These are phyloP conservation scores for Eurotiales sp. DNA, from an alignment of 2,329 filamentous ascomycete species.

Conservation along the genomic window DNA sequence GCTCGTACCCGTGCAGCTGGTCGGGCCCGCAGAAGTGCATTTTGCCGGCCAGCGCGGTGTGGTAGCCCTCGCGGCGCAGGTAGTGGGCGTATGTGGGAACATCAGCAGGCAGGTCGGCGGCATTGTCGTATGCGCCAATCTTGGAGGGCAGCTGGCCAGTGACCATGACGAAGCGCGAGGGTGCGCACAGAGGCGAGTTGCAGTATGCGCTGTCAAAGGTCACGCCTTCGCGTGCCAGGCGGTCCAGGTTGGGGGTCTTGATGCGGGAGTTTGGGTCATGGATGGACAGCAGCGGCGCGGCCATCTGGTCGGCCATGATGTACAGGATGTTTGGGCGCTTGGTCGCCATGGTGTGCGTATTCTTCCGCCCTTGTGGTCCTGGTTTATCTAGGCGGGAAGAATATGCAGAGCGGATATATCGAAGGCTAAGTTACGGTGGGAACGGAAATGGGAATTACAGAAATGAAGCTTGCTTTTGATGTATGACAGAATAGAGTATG, in stretches of 20 bases:
- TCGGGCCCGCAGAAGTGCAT: slow-evolving; percentile 94
- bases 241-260: slow-evolving; percentile 86
- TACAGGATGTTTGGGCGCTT: slow-evolving; percentile 75
- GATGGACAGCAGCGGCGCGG: slow-evolving; percentile 85
- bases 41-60: slow-evolving; percentile 87
- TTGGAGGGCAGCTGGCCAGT: slow-evolving; percentile 86
- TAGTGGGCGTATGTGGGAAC: slow-evolving; percentile 92
- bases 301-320: slow-evolving; percentile 96
- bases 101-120: slow-evolving; percentile 76
- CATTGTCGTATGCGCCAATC: slow-evolving; percentile 90
- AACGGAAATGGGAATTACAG: too few relatives aligned
- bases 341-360: slow-evolving; percentile 28
- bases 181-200: slow-evolving; percentile 86
- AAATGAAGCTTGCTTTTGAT: too few relatives aligned
- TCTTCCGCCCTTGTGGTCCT: too few relatives aligned
- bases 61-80: slow-evolving; percentile 76
- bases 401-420: too few relatives aligned
- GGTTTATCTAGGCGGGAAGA: too few relatives aligned
- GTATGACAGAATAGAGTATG: too few relatives aligned
- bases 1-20: slow-evolving; percentile 90
- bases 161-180: slow-evolving; percentile 91
- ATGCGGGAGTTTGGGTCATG: slow-evolving; percentile 86
- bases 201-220: slow-evolving; percentile 94
- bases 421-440: too few relatives aligned
- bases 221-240: slow-evolving; percentile 73